Evolutionary conservation across 345 rosid genomes (phyloP).

Genomic region (Citropsis articulata): DNA sequence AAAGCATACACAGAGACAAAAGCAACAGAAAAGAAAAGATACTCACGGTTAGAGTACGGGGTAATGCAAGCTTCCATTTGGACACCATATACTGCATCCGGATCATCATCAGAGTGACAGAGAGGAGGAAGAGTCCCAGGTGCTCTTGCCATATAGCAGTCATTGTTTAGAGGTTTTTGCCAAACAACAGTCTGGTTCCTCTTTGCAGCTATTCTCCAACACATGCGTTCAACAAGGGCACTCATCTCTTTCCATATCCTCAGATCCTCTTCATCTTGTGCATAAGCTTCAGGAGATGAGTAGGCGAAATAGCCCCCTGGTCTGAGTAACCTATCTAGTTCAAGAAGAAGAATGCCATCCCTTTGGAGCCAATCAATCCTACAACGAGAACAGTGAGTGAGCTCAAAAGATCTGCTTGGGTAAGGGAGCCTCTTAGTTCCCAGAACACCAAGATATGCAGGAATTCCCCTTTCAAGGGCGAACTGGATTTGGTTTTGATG

Average conservation of each 20-base stretch:
- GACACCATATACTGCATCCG: conserved; percentile 85
- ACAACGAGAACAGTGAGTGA: conserved; percentile 97
- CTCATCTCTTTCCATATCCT: conserved; percentile 97
- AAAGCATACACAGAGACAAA: background rate
- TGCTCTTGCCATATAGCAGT: conserved; percentile 77
- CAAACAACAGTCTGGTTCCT: conserved; percentile 95
- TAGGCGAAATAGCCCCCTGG: conserved; percentile 99
- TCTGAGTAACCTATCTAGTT: conserved; percentile 90
- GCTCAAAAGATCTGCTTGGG: conserved; percentile 98
- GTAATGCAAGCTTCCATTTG: conserved; percentile 92
- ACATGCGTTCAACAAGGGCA: conserved; percentile 85
- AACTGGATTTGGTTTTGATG: conserved; percentile 99
- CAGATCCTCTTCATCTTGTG: conserved; percentile 92
- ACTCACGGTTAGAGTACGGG: conserved; percentile 87
- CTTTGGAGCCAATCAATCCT: conserved; percentile 99
- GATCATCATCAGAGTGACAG: conserved; percentile 83
- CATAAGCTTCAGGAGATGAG: conserved; percentile 99
- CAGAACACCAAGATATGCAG: conserved; percentile 95
- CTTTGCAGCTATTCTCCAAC: conserved; percentile 92
- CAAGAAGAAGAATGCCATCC: conserved; percentile 96
- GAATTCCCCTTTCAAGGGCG: conserved; percentile 98
- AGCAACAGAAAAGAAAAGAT: conserved; percentile 9
- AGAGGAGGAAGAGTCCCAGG: conserved; percentile 90
- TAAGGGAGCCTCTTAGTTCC: conserved; percentile 97
- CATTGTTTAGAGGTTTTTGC: conserved; percentile 92